Base-by-base conservation (phyloP, 2,329 filamentous ascomycete genomes). In the Talaromyces sp. region DNA sequence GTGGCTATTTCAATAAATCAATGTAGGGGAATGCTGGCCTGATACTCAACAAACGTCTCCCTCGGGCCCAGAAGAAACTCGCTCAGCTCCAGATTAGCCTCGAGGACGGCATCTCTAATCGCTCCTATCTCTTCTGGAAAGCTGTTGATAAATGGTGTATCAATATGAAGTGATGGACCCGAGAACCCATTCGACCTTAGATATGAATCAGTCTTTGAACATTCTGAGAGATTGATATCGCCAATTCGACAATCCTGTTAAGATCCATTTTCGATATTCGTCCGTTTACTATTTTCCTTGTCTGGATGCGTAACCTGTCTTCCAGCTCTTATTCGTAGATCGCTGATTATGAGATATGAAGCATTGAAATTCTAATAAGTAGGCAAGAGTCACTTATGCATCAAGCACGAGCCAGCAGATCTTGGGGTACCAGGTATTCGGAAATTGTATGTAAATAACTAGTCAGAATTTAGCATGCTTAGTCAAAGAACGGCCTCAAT, bases 31-130 rank as follows among this genome's bases (percentile, higher is more conserved):
- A 3, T 60, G 3, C 43, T 19, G 15, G 51, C 58, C 40, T 61
- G 58, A 36, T 61, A 61, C 25, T 61, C 58, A 36, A 61, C 58
- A 19, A 51, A 61, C 8, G 47, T 61, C 43, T 61, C 58, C 43
- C 51, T 61, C n/a, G 58, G 58, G 5, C 58, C 58, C 22, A 61
- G 58, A 34, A 61, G 58, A 19, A 61, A 19, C 19, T 61, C 58
- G 47, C 58, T 61, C 13, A 61, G 58, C 43, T 61, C 58, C 38
- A 47, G 31, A 17, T 61, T 61, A 27, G 58, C 58, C 13, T 61
- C 58, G 19, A 61, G 58, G 6, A 61, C 27, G 4, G 43, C 47
- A 17, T 51, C 47, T 51, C 47, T 51, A 4, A 51, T 29, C 11
- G 13, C 11, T 17, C 47, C 47, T 29, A 51, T 51, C 15, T 51